Evolutionary conservation across 2,329 filamentous ascomycete species (phyloP).

Genomic region (Dactylellina drechsleri): DNA sequence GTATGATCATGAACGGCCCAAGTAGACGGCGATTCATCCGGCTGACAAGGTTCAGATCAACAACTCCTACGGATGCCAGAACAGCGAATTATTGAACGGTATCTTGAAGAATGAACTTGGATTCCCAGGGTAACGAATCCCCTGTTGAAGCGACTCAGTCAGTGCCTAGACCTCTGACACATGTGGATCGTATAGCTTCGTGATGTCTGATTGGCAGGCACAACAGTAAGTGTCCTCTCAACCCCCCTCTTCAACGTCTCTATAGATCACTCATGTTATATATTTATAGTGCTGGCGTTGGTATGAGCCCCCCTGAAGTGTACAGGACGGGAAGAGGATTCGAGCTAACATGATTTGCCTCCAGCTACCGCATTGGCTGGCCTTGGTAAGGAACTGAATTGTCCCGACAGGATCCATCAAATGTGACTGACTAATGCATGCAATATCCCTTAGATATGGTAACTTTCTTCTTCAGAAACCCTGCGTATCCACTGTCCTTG

Average conservation of each 20-base stretch:
- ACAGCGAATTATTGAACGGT: slow-evolving; percentile 65
- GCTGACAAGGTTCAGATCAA: slow-evolving; percentile 64
- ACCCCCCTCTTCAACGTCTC: slow-evolving; percentile 16
- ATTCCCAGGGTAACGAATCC: slow-evolving; percentile 63
- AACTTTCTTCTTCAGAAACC: slow-evolving; percentile 22
- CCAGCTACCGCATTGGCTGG: slow-evolving; percentile 51
- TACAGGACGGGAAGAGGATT: slow-evolving; percentile 22
- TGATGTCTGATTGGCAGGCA: slow-evolving; percentile 47
- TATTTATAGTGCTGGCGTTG: slow-evolving; percentile 53
- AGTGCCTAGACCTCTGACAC: slow-evolving; percentile 19
- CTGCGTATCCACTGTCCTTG: slow-evolving; percentile 5
- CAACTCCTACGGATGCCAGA: slow-evolving; percentile 66
- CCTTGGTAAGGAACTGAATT: slow-evolving; percentile 40
- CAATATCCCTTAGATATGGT: slow-evolving; percentile 52
- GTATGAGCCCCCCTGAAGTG: slow-evolving; percentile 40
- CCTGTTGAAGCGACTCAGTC: slow-evolving; percentile 16
- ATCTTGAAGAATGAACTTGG: slow-evolving; percentile 68
- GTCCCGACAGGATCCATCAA: slow-evolving; percentile 31
- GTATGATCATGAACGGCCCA: slow-evolving; percentile 33
- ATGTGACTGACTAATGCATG: slow-evolving; percentile 37
- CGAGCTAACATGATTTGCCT: slow-evolving; percentile 47
- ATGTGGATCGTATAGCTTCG: slow-evolving; percentile 42
- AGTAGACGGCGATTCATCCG: slow-evolving; percentile 51
- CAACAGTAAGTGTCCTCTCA: slow-evolving; percentile 46
- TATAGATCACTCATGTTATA: slow-evolving; percentile 59